These are phyloP conservation scores for Aquilaria yunnanensis DNA, from an alignment of 345 rosid genomes.

Conservation along the genomic window DNA sequence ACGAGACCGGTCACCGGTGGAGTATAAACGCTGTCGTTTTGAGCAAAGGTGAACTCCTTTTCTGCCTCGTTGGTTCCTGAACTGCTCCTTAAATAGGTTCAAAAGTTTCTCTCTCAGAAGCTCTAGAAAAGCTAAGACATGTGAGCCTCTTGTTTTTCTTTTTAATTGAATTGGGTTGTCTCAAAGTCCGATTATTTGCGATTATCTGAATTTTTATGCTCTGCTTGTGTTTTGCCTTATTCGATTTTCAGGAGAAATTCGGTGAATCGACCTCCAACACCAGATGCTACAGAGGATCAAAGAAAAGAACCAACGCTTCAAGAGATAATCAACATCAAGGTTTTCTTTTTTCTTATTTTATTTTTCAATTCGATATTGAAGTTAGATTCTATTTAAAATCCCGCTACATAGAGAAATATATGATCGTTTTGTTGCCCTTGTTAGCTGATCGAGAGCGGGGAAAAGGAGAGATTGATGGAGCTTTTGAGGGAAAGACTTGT, in stretches of 20 bases:
- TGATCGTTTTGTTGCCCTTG: slow-evolving; percentile 8
- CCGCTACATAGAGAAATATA: not conserved
- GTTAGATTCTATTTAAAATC: too few species aligned
- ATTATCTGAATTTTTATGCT: too few species aligned
- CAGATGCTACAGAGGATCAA: slow-evolving; percentile 37
- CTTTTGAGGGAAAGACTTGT: slow-evolving; percentile 64
- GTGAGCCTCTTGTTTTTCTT: not conserved
- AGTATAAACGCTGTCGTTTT: too few species aligned
- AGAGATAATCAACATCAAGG: slow-evolving; percentile 65
- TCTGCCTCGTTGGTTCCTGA: too few species aligned
- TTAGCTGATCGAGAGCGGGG: slow-evolving; percentile 68
- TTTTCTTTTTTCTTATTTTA: slow-evolving; percentile 3
- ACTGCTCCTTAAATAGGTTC: too few species aligned
- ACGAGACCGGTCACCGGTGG: too few species aligned
- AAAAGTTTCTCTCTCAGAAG: too few species aligned
- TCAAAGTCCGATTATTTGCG: not conserved
- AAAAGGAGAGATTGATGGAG: slow-evolving; percentile 66
- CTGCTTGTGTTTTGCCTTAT: not conserved
- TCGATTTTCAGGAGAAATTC: slow-evolving; percentile 45
- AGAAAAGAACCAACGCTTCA: slow-evolving; percentile 48
- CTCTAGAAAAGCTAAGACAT: not conserved
- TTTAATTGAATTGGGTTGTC: not conserved
- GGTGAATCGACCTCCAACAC: slow-evolving; percentile 61
- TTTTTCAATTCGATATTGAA: too few species aligned
- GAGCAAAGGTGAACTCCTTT: too few species aligned